Base-by-base conservation (phyloP, 176 grass and related monocot genomes). In the Zea luxurians region DNA sequence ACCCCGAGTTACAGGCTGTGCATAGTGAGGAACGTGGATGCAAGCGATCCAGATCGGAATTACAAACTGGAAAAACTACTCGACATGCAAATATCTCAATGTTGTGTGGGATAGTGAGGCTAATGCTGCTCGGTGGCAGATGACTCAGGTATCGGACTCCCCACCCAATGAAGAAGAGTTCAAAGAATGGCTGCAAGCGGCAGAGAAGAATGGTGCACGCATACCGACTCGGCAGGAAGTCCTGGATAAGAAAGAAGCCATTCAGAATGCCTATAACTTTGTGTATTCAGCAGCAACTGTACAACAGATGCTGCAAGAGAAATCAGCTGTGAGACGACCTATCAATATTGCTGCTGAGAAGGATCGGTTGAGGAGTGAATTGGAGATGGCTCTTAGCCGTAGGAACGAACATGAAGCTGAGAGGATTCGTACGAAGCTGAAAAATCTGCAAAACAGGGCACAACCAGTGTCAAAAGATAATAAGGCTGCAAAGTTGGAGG, bases 341-440 rank as follows among this genome's bases (percentile, higher is more conserved):
- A 85, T 92, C 10, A 99, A 99, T 84, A 88, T 99, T 66, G 96
- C 96, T 70, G 96, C 87, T 81, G 96, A 99, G 86, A 99, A 99
- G 77, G 96, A 99, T 78, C 83, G 90, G 21, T 79, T 99, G 48
- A 88, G 92, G 78, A 85, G 85, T 80, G 88, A 94, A 71, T 82
- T 95, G 57, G 96, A 99, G 50, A 84, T 94, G 47, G 87, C 92
- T 10, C 74, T 82, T 58, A 85, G 57, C 50, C 53, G 86, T 48
- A 78, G 91, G 72, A 88, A 99, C 55, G 78, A 89, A 15, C 61
- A 78, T 68, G 87, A 87, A 84, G 85, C 85, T 80, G 92, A 89
- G 37, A 91, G 80, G 78, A 99, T 99, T 46, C 83, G 83, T 16
- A 20, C 49, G 55, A 86, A 76, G 83, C 76, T 99, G 70, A 94